Base-by-base conservation (phyloP, 2,329 filamentous ascomycete species). In the Parasarocladium wereldwijsianum region DNA sequence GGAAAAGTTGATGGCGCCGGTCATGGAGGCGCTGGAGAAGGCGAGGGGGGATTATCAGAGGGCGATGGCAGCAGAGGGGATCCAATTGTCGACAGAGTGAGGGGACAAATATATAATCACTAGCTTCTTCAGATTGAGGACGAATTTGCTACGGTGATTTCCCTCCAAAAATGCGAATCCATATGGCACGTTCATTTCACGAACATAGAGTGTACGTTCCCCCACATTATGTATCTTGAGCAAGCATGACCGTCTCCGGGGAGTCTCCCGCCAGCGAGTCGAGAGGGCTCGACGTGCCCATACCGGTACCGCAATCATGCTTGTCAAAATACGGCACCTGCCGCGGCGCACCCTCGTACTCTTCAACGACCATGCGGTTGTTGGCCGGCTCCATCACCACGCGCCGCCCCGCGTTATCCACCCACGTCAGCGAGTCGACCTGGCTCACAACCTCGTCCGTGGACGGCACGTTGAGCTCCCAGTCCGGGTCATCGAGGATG, bases 1-100 rank as follows among this genome's bases (percentile, higher is more conserved):
- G 4, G 64, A 75, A 40, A 71, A 76, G 40, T 64, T 96, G 42
- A 71, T 93, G 51, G 70, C 70, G 34, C 82, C 84, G 4, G 79
- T 82, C 4, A 59, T 80, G 8, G 63, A 67, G 41, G 77, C 84
- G 9, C 54, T 94, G 36, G 64, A 71, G 34, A 70, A 68, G 40
- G 86, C 85, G 5, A 62, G 72, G 38, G 62, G 54, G n/a, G 70
- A 76, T 44, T 93, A 90, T 47, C 61, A 70, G 39, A 72, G 65
- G 42, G 81, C 76, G 9, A 58, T 85, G 34, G 71, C 72, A 21
- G 77, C 82, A 34, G 73, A 72, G 42, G 60, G 60, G 0, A 51
- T 66, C 9, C 54, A 62, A 34, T 44, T 53, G 8, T 63, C 60
- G 17, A 65, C 60, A 0, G 62, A 67, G 40, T 34, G 12, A 32